Base-by-base conservation (phyloP, 352 stramenopile species). In the Phytophthora hibernalis region DNA sequence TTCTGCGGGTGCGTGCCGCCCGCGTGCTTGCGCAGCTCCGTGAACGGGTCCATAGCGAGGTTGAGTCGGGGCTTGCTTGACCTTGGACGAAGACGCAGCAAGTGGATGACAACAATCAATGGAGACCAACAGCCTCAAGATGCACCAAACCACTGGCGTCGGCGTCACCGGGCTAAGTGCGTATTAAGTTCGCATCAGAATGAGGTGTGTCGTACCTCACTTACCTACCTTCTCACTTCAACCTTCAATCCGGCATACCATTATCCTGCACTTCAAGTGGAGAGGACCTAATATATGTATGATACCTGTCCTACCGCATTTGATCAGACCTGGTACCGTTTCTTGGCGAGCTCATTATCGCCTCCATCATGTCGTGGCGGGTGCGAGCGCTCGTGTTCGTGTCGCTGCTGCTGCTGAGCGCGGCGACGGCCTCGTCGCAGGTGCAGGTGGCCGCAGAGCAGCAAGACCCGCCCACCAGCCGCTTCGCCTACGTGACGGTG, bases 401-500 rank as follows among this genome's bases (percentile, higher is more conserved):
- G 47, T 47, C 37, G 43, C 64, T 84, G 28, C 33, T 84, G 28
- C 33, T 61, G 52, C 37, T 81, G 16, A 12, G 44, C 33, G 35
- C n/a, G 28, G 58, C 38, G 12, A 18, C 40, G 57, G 51, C 62
- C 37, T 48, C 40, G 22, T 33, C 51, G 38, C 44, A 70, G 12
- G 61, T 62, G 5, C 42, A 68, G 38, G 33, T 55, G 13, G 65
- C 60, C 8, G 60, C 35, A 4, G 30, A 31, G 6, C 26, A 31
- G 26, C 37, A 50, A 47, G 64, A 80, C 28, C 33, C 65, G 26
- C 66, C 72, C 6, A 75, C 71, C 18, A 90, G 86, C 26, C 83
- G 85, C 55, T 95, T 90, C 61, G 87, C 85, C 47, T 95, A 95
- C 68, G 87, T 95, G 30, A 95, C 87, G 4, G 85, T 93, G 42